Evolutionary conservation across 768 basidiomycete genomes (phyloP), one percentile per base, ranked within the genome.

Genomic region (Lanmaoa pseudosensibilis): DNA sequence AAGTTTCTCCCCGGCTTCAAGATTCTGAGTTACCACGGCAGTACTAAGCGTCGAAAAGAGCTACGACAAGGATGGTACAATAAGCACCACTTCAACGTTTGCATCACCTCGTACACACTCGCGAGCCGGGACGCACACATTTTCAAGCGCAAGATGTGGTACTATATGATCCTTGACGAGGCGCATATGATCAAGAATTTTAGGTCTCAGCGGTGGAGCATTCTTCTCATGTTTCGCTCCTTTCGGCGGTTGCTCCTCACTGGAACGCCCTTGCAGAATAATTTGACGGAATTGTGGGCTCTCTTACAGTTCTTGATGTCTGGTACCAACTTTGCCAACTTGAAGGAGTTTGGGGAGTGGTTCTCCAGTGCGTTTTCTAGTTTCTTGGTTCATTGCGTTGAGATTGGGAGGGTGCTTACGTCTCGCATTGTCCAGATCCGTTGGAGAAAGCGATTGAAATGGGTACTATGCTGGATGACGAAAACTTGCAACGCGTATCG

Each of bases 121-220:
- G 94, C 92, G n/a, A 87, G 90, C 66, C 85, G 90, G 38, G 94
- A 97, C 68, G 87, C 91, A 50, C 85, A 91, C 64, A 88, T 94
- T 18, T 94, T 96, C 78, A 92, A 92, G 72, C 85, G 94, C 41
- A 95, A 93, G 74, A 77, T 83, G 47, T 96, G 94, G 94, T 92
- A 94, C 68, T 97, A 97, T 65, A 91, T 97, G 88, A 85, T 97
- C 52, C 84, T 97, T 6, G 94, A 97, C 68, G 94, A 97, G 72
- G 94, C 94, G 8, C 94, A 97, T 68, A 96, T 95, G 85, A 94
- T 97, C 84, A 95, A 95, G 76, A 97, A 97, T 70, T 96, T 95
- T 77, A 86, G 87, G 67, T 92, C 90, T 0, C 92, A 97, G 69
- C 82, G 94, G 37, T 97, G 94, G 94, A 92, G 92, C 64, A 92